These are phyloP conservation scores for Talaromyces amestolkiae DNA, from an alignment of 2,329 filamentous ascomycete genomes.

Conservation along the genomic window DNA sequence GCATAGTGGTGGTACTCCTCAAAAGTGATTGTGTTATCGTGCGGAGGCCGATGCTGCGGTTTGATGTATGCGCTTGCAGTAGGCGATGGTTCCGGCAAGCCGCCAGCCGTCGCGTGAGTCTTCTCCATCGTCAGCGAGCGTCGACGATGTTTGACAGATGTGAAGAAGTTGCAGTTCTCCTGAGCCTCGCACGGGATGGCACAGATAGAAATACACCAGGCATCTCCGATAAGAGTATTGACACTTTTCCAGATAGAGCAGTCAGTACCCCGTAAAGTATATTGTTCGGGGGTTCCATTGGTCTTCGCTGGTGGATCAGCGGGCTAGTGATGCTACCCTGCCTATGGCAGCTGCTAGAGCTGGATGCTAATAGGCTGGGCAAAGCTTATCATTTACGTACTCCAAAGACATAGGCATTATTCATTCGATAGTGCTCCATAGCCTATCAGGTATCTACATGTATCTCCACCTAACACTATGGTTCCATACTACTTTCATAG, in stretches of 20 bases:
- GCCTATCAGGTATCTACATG: too few relatives aligned
- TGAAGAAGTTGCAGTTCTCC: neutral
- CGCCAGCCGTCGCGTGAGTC: neutral
- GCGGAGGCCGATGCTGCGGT: slow-evolving; percentile 22
- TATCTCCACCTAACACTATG: too few relatives aligned
- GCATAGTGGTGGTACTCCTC: slow-evolving; percentile 40
- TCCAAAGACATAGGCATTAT: neutral
- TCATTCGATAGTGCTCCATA: neutral
- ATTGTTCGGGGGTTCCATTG: neutral
- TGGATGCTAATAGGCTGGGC: neutral
- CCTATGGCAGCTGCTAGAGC: neutral
- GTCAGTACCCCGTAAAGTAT: neutral
- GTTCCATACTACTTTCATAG: too few relatives aligned
- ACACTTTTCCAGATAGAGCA: neutral
- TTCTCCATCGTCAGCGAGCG: slow-evolving; percentile 4
- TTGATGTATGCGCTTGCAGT: slow-evolving; percentile 13
- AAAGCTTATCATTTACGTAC: neutral
- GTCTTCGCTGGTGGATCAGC: neutral
- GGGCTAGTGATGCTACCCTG: neutral
- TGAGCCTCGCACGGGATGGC: neutral
- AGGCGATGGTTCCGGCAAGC: neutral
- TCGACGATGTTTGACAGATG: neutral
- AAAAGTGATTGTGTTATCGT: slow-evolving; percentile 33
- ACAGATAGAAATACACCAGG: neutral
- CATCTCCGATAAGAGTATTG: neutral